Base-by-base conservation (phyloP, 768 basidiomycete genomes). In the Lactarius quietus region DNA sequence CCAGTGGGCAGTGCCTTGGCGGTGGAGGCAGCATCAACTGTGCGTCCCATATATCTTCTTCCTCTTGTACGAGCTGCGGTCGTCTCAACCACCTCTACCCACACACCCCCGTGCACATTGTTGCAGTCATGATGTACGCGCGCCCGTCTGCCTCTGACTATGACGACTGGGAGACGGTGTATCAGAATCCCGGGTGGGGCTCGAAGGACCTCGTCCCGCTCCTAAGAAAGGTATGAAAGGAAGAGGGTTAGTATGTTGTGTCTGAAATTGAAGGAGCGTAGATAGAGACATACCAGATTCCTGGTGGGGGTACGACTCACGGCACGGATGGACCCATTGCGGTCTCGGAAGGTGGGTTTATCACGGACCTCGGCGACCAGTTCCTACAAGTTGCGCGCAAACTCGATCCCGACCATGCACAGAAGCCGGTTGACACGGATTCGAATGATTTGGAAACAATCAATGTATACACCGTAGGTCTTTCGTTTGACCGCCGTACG, bases 11-110 rank as follows among this genome's bases (percentile, higher is more conserved):
- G 57, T 81, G 79, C 39, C 70, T 89, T 6, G 87, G 88, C 5
- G 88, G 87, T 3, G 86, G 86, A 3, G 86, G 85, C 0, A 75
- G 76, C 61, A 79, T 88, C 17, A 88, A 87, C 68, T 84, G 86
- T 86, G 56, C 4, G 71, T 71, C 23, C 33, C n/a, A 1, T 23
- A 41, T 18, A 33, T 18, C 17, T 18, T 23, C 8, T 6, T 51
- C 29, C 29, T 23, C 57, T 8, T n/a, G 61, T 68, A 28, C 60
- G 1, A 45, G 12, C 23, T 53, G 1, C 29, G 17, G 17, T 54
- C 17, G 17, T 20, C 29, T 54, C 3, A 54, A 17, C 8, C 5
- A 33, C 3, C 53, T 18, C 29, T 3, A 10, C 26, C 29, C 12
- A 33, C 6, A 18, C 20, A 17, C 14, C 1, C 20, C 1, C 29